Conservation (phyloP, 2,329 filamentous ascomycete genomes). For the Raffaelea arxii region DNA sequence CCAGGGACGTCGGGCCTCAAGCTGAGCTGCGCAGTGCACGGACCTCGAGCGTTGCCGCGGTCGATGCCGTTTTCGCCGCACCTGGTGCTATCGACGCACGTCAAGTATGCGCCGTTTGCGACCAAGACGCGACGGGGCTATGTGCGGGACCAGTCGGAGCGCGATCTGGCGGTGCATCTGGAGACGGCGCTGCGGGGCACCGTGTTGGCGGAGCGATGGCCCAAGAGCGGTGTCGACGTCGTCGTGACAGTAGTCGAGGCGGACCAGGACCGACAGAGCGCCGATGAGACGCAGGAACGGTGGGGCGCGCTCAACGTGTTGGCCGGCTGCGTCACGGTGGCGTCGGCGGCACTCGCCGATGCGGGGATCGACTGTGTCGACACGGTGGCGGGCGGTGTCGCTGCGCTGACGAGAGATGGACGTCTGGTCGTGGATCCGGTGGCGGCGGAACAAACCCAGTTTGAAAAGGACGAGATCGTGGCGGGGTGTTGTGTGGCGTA, state of each 20-base stretch:
- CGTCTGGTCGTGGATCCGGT: constrained; percentile 67
- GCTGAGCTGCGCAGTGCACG: constrained; percentile 86
- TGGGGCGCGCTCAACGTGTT: constrained; percentile 91
- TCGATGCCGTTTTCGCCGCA: constrained; percentile 89
- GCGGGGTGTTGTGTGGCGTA: constrained; percentile 89
- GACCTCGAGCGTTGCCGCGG: constrained; percentile 79
- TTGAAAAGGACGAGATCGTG: constrained; percentile 57
- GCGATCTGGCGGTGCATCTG: constrained; percentile 82
- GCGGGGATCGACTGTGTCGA: constrained; percentile 95
- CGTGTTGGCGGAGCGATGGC: constrained; percentile 89
- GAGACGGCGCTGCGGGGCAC: constrained; percentile 84
- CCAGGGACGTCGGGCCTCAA: constrained; percentile 56
- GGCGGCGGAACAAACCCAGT: constrained; percentile 73
- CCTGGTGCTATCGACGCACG: constrained; percentile 80
- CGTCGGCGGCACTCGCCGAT: constrained; percentile 85
- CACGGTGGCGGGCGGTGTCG: constrained; percentile 79
- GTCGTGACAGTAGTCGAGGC: constrained; percentile 89
- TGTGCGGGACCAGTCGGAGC: constrained; percentile 73
- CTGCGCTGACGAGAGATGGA: constrained; percentile 53
- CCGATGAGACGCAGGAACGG: constrained; percentile 44
- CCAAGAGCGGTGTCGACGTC: constrained; percentile 96
- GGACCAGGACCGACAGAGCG: constrained; percentile 61
- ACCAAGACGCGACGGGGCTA: constrained; percentile 75
- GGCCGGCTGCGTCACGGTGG: constrained; percentile 85
- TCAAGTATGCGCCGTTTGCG: constrained; percentile 95